These are phyloP conservation scores for Trichoderma breve DNA, from an alignment of 2,329 filamentous ascomycete genomes.

Conservation along the genomic window DNA sequence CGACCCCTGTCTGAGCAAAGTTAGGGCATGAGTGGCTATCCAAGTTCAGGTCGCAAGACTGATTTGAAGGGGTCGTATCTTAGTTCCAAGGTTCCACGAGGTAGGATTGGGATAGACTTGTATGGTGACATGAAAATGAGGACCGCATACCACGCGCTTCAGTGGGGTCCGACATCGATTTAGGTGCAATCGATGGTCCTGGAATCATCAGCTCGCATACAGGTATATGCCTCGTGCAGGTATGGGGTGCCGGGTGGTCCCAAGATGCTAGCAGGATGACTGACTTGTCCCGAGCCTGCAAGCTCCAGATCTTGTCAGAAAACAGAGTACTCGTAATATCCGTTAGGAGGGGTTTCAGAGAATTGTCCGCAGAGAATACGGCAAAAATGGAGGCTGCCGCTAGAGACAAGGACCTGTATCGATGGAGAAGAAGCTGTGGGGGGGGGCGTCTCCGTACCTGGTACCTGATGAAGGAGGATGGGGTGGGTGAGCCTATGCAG, in stretches of 20 bases:
- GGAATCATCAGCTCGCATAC: conserved; percentile 19
- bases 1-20: conserved; percentile 17
- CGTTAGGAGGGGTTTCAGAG: conserved; percentile 19
- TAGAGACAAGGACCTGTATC: conserved; percentile 5
- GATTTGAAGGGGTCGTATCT: conserved; percentile 22
- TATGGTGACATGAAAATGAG: conserved; percentile 21
- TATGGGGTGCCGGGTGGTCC: conserved; percentile 15
- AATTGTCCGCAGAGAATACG: conserved; percentile 19
- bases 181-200: conserved; percentile 20
- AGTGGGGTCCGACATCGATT: conserved; percentile 16
- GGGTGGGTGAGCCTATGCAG: conserved; percentile 20
- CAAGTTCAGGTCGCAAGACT: conserved; percentile 19
- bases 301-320: conserved; percentile 18
- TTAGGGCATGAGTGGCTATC: conserved; percentile 21
- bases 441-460: conserved; percentile 22
- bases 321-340: conserved; percentile 17
- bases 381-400: conserved; percentile 18
- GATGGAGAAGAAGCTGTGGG: conserved; percentile 21
- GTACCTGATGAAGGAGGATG: conserved; percentile 24
- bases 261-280: conserved; percentile 18
- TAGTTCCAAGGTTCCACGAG: conserved; percentile 22
- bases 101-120: conserved; percentile 22
- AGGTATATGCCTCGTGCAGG: conserved; percentile 19
- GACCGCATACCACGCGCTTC: conserved; percentile 9
- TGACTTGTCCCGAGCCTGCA: conserved; percentile 7